These are phyloP conservation scores for Toxoplasma gondii DNA, from an alignment of 169 alveolate genomes.

Conservation along the genomic window DNA sequence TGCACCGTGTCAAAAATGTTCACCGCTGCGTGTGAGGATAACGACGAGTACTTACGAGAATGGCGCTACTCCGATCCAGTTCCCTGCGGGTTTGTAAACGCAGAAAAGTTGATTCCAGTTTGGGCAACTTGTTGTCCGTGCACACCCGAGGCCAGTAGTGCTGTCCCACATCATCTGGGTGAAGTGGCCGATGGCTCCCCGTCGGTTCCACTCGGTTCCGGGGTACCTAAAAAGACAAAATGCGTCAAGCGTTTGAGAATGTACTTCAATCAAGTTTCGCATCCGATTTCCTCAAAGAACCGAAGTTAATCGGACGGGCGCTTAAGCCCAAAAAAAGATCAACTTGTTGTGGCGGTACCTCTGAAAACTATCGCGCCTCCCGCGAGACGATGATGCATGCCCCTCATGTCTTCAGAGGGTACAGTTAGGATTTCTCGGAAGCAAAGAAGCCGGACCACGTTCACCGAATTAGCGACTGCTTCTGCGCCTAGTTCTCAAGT, in stretches of 20 bases:
- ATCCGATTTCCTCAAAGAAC: not conserved
- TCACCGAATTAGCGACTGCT: too few relatives aligned
- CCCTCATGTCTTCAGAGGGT: too few relatives aligned
- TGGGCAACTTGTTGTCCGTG: conserved; percentile 32
- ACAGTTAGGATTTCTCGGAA: too few relatives aligned
- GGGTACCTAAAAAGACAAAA: not conserved
- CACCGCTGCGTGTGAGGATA: too few relatives aligned
- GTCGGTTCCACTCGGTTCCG: conserved; percentile 28
- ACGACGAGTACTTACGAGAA: conserved; percentile 47
- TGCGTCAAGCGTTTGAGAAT: not conserved
- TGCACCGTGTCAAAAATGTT: too few relatives aligned
- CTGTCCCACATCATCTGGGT: conserved; percentile 50
- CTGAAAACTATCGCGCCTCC: too few relatives aligned
- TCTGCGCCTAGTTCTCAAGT: too few relatives aligned
- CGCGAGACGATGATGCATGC: too few relatives aligned
- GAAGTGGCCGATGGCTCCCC: conserved; percentile 32
- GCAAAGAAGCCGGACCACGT: too few relatives aligned
- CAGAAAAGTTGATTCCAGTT: conserved; percentile 17
- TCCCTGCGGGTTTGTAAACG: conserved; percentile 52
- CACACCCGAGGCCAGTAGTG: conserved; percentile 52
- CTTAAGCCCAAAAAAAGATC: not conserved
- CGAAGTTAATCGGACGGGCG: not conserved
- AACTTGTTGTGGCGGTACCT: too few relatives aligned
- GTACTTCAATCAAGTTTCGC: not conserved
- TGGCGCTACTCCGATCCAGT: conserved; percentile 37